Percentiles rank a stretch among this genome's conserved stretches.
Conservation (phyloP, 495 filamentous ascomycete species). For the Glutinoglossum americanum region DNA sequence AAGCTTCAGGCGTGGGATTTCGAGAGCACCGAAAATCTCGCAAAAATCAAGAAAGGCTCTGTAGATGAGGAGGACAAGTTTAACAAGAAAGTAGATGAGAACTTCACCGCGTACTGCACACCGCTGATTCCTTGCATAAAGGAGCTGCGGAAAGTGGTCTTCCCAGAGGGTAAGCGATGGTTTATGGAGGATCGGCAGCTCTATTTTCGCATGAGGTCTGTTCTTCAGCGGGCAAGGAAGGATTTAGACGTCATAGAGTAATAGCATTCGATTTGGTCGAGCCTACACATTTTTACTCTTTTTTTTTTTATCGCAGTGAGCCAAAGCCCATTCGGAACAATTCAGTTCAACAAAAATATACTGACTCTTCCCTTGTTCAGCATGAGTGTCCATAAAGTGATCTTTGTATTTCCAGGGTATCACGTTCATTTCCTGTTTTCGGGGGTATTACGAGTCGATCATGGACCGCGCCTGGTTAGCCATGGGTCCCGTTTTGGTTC, state of each 20-base stretch:
- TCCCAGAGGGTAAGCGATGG: constrained; percentile 16
- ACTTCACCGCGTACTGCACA: constrained; percentile 18
- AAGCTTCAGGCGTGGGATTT: not conserved
- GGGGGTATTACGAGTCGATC: not conserved
- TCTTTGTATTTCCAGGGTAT: not conserved
- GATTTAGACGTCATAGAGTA: not conserved
- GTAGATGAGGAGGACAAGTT: constrained; percentile 18
- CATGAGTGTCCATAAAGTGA: not conserved
- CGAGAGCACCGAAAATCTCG: not conserved
- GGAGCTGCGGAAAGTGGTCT: constrained; percentile 17
- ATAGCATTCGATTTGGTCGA: not conserved
- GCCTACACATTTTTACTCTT: not conserved
- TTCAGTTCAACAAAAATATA: not conserved
- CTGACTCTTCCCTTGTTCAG: no score
- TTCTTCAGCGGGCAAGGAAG: not conserved
- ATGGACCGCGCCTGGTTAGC: constrained; percentile 1
- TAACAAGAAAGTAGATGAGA: constrained; percentile 9
- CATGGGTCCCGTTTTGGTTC: not conserved
- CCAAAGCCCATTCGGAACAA: not conserved
- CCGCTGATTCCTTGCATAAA: constrained; percentile 18
- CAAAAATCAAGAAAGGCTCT: constrained; percentile 11
- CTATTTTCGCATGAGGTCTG: not conserved
- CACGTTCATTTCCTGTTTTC: not conserved
- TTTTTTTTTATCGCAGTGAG: no score
- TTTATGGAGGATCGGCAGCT: constrained; percentile 1